A percentile compares a stretch with the other conserved stretches of the same genome.
Conservation (phyloP, 1,284 basidiomycete genomes). For the Malassezia cuniculi region DNA sequence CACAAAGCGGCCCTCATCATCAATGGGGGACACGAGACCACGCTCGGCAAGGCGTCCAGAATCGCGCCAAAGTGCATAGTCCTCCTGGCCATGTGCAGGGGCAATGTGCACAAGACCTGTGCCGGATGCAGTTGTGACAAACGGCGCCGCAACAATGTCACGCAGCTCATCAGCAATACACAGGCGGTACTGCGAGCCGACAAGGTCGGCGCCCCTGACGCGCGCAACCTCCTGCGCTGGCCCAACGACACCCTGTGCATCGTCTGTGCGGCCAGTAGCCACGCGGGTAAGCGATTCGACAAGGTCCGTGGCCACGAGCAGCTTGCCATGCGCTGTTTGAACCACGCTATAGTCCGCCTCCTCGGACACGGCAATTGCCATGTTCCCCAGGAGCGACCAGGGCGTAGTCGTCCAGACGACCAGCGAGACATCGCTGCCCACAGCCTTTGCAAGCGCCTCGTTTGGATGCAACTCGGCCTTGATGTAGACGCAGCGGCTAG, state of each 20-base stretch:
- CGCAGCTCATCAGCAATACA: slow-evolving; percentile 42
- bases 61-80: slow-evolving; percentile 52
- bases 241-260: slow-evolving; percentile 11
- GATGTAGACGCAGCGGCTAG: slow-evolving; percentile 77
- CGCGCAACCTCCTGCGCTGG: slow-evolving; percentile 15
- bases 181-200: slow-evolving; percentile 63
- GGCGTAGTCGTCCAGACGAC: slow-evolving; percentile 98
- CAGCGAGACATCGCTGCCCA: slow-evolving; percentile 49
- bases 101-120: slow-evolving; percentile 93
- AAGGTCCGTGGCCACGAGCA: slow-evolving; percentile 60
- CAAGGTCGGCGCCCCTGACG: slow-evolving; percentile 46
- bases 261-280: neutral
- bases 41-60: slow-evolving; percentile 18
- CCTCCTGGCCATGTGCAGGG: slow-evolving; percentile 85
- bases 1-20: slow-evolving; percentile 65
- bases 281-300: slow-evolving; percentile 44
- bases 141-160: slow-evolving; percentile 50
- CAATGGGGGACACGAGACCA: slow-evolving; percentile 50
- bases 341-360: slow-evolving; percentile 62
- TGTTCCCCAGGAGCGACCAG: slow-evolving; percentile 91
- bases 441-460: slow-evolving; percentile 3
- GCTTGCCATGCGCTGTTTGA: slow-evolving; percentile 38
- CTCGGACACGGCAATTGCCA: slow-evolving; percentile 75
- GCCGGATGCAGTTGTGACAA: slow-evolving; percentile 78
- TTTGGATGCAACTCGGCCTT: slow-evolving; percentile 51